phyloP scores from a whole-genome alignment of 441 rosid genomes.

The Pelargonium cotyledonis region DNA sequence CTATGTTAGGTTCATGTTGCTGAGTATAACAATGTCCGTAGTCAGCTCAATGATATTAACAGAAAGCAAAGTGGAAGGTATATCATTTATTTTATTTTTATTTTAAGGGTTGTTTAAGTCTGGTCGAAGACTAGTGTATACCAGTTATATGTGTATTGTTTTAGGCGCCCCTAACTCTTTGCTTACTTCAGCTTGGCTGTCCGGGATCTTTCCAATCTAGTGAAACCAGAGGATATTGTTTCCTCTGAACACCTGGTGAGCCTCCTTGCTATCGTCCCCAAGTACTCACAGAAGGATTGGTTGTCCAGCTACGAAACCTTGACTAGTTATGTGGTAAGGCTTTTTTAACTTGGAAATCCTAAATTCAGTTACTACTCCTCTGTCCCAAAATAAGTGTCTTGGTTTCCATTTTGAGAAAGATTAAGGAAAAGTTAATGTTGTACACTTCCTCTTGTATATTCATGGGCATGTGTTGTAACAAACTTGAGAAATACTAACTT shows the following conservation, averaged over 20 bases:
- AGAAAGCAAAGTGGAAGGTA: constrained; percentile 98
- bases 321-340: constrained; percentile 83
- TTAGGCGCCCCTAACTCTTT: constrained; percentile 21
- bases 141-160: neutral
- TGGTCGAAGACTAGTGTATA: too few species aligned
- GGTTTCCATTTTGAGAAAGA: too few species aligned
- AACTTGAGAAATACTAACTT: too few species aligned
- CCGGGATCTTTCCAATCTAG: constrained; percentile 90
- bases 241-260: constrained; percentile 76
- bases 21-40: constrained; percentile 84
- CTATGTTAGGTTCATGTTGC: constrained; percentile 79
- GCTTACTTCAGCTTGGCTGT: constrained; percentile 82
- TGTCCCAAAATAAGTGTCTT: too few species aligned
- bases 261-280: constrained; percentile 81
- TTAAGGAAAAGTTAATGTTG: too few species aligned
- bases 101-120: too few species aligned
- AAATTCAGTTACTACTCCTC: neutral
- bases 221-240: constrained; percentile 83
- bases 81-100: neutral
- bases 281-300: constrained; percentile 98
- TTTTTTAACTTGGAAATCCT: neutral
- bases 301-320: constrained; percentile 80
- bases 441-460: too few species aligned
- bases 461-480: too few species aligned
- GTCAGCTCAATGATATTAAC: constrained; percentile 92